Base-by-base conservation (phyloP, 768 basidiomycete genomes). In the Rhodotorula diobovata region DNA sequence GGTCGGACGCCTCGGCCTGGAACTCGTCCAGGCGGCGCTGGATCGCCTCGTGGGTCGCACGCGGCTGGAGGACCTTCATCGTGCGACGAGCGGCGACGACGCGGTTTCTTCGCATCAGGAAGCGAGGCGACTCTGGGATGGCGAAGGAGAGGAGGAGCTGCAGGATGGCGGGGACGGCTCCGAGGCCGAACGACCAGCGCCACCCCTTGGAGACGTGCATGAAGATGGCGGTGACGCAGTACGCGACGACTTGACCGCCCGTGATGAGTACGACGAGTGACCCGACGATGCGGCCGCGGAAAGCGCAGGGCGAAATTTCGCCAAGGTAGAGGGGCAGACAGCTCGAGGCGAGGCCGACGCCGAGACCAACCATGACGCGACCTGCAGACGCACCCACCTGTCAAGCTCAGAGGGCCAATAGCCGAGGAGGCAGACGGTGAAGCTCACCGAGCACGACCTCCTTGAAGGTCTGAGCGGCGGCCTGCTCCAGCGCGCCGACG, bases 161-260 rank as follows among this genome's bases (percentile, higher is more conserved):
- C 2, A 45, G 18, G 16, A 70, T 2, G 7, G 76, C 56, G 2
- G 76, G 76, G 1, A 74, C 51, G 3, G 64, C 63, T 1, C 72
- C 71, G 32, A 67, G 35, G 28, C 65, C 68, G 43, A 72, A 68
- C 65, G 69, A 70, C 51, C 54, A 76, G 10, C 76, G 39, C 73
- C 72, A 76, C 53, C 65, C 72, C 4, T 58, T 32, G 11, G 32
- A 15, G 10, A 63, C 55, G 11, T 50, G 30, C 43, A 23, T 46
- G 56, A 71, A 66, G 50, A 60, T 15, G 45, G 67, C 61, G 63
- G 60, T 67, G 58, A 74, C 53, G 39, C 72, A 3, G 62, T 76
- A 76, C 1, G 76, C 70, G 46, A 74, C 25, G 39, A 76, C 67
- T 58, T 76, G 76, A 2, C 75, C 70, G 34, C 54, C 61, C 8